Evolutionary conservation across 1,139 yeast genomes (phyloP).

Genomic region (Arxiozyma slooffiae): DNA sequence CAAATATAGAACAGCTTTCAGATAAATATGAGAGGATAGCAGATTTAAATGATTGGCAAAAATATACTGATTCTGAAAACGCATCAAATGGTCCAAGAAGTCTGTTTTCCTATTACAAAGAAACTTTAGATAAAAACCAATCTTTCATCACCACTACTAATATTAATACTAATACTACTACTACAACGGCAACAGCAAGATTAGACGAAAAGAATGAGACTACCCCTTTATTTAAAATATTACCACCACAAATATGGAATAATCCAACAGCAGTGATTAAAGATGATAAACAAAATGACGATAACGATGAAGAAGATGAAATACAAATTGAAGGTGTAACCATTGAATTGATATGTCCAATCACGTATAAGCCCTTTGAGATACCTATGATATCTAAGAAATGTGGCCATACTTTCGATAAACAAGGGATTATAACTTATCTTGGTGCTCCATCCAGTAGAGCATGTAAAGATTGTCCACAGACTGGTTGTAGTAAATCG

Average conservation of each 20-base stretch:
- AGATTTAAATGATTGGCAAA: conserved; percentile 15
- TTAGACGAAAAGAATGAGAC: neutral
- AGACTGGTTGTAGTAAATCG: conserved; percentile 25
- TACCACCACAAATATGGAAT: conserved; percentile 20
- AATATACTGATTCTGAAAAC: conserved; percentile 6
- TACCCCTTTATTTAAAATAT: conserved; percentile 10
- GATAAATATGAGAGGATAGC: conserved; percentile 7
- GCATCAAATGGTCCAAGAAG: conserved; percentile 10
- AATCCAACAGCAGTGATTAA: conserved; percentile 26
- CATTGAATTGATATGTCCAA: conserved; percentile 55
- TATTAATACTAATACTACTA: too few relatives aligned
- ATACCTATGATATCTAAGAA: conserved; percentile 44
- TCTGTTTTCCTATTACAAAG: conserved; percentile 2
- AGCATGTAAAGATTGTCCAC: conserved; percentile 23
- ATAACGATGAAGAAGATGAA: conserved; percentile 37
- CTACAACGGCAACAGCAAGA: conserved; percentile 1
- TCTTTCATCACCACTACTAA: too few relatives aligned
- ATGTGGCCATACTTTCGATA: conserved; percentile 58
- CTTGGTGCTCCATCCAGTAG: conserved; percentile 6
- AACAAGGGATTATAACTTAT: conserved; percentile 33
- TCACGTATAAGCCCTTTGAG: conserved; percentile 42
- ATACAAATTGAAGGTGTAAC: conserved; percentile 58
- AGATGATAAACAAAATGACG: conserved; percentile 11
- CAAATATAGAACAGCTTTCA: conserved; percentile 9
- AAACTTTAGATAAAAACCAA: neutral